Evolutionary conservation across 768 basidiomycete species (phyloP).

Genomic region (Gymnopilus junonius): DNA sequence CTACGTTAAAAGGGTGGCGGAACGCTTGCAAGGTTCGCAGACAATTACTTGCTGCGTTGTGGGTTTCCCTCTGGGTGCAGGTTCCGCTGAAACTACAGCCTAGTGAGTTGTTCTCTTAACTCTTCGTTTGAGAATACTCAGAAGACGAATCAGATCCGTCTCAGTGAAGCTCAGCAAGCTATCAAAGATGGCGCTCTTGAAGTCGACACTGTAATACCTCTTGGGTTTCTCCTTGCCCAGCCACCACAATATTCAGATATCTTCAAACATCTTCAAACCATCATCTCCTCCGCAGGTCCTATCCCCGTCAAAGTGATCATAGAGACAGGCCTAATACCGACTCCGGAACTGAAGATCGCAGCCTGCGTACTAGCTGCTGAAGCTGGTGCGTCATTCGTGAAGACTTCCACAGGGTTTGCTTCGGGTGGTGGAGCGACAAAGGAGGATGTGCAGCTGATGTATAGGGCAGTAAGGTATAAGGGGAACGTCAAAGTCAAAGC

Average conservation of each 20-base stretch:
- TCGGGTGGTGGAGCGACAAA: conserved; percentile 47
- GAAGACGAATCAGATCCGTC: conserved; percentile 6
- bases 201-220: conserved; percentile 56
- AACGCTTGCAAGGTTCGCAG: conserved; percentile 39
- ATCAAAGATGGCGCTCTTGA: conserved; percentile 51
- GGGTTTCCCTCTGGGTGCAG: conserved; percentile 56
- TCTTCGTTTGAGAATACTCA: background rate
- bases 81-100: conserved; percentile 45
- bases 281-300: conserved; percentile 36
- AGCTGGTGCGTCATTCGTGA: conserved; percentile 56
- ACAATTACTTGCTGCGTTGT: conserved; percentile 51
- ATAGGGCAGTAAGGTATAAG: conserved; percentile 35
- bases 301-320: conserved; percentile 55
- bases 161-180: conserved; percentile 50
- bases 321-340: conserved; percentile 51
- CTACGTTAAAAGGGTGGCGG: conserved; percentile 45
- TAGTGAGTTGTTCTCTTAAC: conserved; percentile 36
- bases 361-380: conserved; percentile 51
- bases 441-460: conserved; percentile 51
- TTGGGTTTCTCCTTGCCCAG: conserved; percentile 47
- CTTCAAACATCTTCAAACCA: conserved; percentile 43
- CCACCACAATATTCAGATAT: conserved; percentile 39
- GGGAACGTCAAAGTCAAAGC: conserved; percentile 52
- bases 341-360: conserved; percentile 46
- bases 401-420: conserved; percentile 57